These are phyloP conservation scores for Ceratobasidium sp. DNA, from an alignment of 1,284 basidiomycete species.

Conservation along the genomic window DNA sequence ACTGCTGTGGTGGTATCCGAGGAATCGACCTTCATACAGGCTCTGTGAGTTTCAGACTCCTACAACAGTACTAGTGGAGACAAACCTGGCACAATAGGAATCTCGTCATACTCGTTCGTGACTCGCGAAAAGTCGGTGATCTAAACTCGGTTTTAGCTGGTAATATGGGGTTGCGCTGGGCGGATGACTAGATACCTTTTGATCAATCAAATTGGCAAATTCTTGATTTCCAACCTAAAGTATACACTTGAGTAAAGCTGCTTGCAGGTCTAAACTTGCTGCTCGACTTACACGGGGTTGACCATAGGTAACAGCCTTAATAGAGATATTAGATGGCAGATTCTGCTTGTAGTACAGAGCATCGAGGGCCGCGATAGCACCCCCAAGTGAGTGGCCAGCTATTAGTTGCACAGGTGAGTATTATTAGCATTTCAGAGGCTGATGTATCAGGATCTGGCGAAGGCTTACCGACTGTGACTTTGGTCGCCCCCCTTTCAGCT, in stretches of 20 bases:
- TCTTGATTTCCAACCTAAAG: slow-evolving; percentile 71
- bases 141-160: slow-evolving; percentile 45
- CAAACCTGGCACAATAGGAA: slow-evolving; percentile 66
- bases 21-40: slow-evolving; percentile 51
- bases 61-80: neutral
- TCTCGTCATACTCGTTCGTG: slow-evolving; percentile 64
- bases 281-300: slow-evolving; percentile 67
- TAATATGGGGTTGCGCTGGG: neutral
- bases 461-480: slow-evolving; percentile 63
- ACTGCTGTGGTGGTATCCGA: too few relatives aligned
- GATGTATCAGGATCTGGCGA: slow-evolving; percentile 72
- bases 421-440: slow-evolving; percentile 50
- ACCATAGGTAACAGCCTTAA: slow-evolving; percentile 66
- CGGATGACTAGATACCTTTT: too few relatives aligned
- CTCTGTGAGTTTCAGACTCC: neutral
- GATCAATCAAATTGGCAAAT: neutral
- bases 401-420: too few relatives aligned
- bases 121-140: slow-evolving; percentile 63
- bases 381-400: too few relatives aligned
- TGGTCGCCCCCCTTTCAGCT: slow-evolving; percentile 58
- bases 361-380: slow-evolving; percentile 69
- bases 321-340: slow-evolving; percentile 58
- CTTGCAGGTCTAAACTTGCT: too few relatives aligned
- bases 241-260: neutral
- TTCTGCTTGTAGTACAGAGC: slow-evolving; percentile 65